These are phyloP conservation scores for Fermentozyma sake DNA, from an alignment of 1,139 yeast genomes.

Conservation along the genomic window DNA sequence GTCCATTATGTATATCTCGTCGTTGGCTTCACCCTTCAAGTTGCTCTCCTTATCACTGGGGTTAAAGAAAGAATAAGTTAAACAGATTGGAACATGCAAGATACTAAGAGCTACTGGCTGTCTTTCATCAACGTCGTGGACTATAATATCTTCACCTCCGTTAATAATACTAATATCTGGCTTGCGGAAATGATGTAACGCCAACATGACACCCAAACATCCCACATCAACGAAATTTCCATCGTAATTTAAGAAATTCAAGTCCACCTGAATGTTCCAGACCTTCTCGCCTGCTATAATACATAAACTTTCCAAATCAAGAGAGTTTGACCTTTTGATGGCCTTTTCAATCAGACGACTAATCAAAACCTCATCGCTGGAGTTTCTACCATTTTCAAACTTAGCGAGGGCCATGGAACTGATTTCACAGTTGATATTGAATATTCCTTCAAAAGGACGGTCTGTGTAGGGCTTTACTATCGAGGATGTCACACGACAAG, in stretches of 20 bases:
- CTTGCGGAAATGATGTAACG: constrained; percentile 72
- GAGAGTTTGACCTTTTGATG: constrained; percentile 80
- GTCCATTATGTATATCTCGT: constrained; percentile 68
- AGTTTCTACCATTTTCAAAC: constrained; percentile 68
- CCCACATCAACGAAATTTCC: constrained; percentile 91
- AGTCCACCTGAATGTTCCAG: constrained; percentile 87
- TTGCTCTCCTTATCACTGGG: constrained; percentile 61
- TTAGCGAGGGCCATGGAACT: constrained; percentile 85
- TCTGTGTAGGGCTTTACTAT: constrained; percentile 84
- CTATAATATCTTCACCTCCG: constrained; percentile 48
- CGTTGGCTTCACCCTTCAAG: constrained; percentile 57
- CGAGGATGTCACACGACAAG: constrained; percentile 75
- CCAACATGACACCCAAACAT: constrained; percentile 86
- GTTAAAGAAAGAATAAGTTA: constrained; percentile 83
- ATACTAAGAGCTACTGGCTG: constrained; percentile 85
- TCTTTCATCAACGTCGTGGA: constrained; percentile 71
- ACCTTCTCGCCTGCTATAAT: constrained; percentile 87
- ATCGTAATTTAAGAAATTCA: constrained; percentile 83
- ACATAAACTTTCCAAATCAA: constrained; percentile 86
- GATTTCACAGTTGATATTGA: constrained; percentile 78
- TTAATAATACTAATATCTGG: constrained; percentile 68
- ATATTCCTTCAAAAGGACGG: constrained; percentile 90
- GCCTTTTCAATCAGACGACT: constrained; percentile 87
- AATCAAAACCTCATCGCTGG: constrained; percentile 75
- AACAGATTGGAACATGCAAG: constrained; percentile 85